phyloP scores from a whole-genome alignment of 768 basidiomycete genomes.

The Erythrobasidium yunnanense region DNA sequence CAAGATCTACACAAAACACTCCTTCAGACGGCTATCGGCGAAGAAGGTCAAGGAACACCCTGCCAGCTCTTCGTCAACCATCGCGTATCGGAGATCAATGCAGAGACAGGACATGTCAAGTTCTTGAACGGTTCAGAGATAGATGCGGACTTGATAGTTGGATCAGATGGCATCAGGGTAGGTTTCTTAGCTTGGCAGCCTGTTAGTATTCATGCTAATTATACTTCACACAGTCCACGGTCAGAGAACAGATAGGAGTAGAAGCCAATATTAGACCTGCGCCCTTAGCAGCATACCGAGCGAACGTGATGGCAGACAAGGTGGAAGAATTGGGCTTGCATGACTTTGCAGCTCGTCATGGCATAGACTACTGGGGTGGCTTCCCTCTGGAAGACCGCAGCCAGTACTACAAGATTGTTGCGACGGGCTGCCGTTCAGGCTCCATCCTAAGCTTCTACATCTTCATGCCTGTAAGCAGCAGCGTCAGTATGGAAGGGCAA shows the following conservation, averaged over 20 bases:
- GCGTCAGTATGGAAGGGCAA: no score
- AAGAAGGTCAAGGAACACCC: slow-evolving; percentile 32
- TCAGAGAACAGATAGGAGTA: slow-evolving; percentile 7
- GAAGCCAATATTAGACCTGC: slow-evolving; percentile 33
- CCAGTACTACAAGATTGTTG: slow-evolving; percentile 37
- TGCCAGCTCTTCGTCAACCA: slow-evolving; percentile 26
- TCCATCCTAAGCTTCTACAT: slow-evolving; percentile 36
- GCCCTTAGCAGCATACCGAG: slow-evolving; percentile 35
- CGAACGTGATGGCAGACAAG: slow-evolving; percentile 31
- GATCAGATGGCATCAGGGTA: slow-evolving; percentile 33
- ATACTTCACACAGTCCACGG: not conserved
- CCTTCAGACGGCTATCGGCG: slow-evolving; percentile 27
- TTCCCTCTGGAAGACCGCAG: slow-evolving; percentile 29
- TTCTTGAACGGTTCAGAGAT: slow-evolving; percentile 2
- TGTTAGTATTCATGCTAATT: not conserved
- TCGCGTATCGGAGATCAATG: slow-evolving; percentile 29
- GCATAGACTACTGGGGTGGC: slow-evolving; percentile 37
- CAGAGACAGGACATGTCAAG: slow-evolving; percentile 21
- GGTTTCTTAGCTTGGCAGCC: slow-evolving; percentile 4
- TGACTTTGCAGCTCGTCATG: slow-evolving; percentile 27
- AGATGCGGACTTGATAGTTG: slow-evolving; percentile 34
- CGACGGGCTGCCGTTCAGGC: slow-evolving; percentile 32
- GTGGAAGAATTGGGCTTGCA: slow-evolving; percentile 31
- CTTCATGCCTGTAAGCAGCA: slow-evolving; percentile 36
- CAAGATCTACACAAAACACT: slow-evolving; percentile 37